These are phyloP conservation scores for Neurospora sp. DNA, from an alignment of 2,329 filamentous ascomycete genomes.

Conservation along the genomic window DNA sequence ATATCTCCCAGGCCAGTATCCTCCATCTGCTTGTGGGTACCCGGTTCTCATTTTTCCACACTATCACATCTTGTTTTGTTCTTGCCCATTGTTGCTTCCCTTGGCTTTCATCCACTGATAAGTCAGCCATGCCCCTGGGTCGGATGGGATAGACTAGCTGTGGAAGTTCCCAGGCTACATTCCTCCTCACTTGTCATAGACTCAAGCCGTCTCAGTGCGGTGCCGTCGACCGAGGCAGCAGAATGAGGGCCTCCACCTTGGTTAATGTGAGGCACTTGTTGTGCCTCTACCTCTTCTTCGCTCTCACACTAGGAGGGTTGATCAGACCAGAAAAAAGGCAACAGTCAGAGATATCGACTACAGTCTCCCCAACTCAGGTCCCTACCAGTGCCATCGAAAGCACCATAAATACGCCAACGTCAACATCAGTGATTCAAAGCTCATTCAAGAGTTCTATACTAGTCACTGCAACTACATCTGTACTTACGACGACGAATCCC, in stretches of 20 bases:
- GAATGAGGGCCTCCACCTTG: constrained; percentile 6
- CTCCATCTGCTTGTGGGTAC: background rate
- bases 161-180: background rate
- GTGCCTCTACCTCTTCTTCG: constrained; percentile 11
- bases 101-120: background rate
- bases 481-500: background rate
- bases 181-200: background rate
- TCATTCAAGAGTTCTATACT: background rate
- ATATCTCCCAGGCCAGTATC: background rate
- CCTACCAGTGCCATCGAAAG: background rate
- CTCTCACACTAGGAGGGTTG: constrained; percentile 2
- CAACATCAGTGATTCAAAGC: background rate
- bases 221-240: constrained; percentile 2
- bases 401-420: background rate
- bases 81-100: background rate
- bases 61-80: background rate
- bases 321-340: constrained; percentile 6
- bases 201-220: background rate
- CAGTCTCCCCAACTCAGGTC: constrained; percentile 1
- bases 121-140: background rate
- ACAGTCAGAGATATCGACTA: constrained; percentile 3
- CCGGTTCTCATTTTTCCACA: background rate
- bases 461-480: background rate
- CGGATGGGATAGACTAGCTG: background rate
- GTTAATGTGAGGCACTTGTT: constrained; percentile 8